phyloP scores from a whole-genome alignment of 176 grass and related monocot species.

The Saccharum officinarum region DNA sequence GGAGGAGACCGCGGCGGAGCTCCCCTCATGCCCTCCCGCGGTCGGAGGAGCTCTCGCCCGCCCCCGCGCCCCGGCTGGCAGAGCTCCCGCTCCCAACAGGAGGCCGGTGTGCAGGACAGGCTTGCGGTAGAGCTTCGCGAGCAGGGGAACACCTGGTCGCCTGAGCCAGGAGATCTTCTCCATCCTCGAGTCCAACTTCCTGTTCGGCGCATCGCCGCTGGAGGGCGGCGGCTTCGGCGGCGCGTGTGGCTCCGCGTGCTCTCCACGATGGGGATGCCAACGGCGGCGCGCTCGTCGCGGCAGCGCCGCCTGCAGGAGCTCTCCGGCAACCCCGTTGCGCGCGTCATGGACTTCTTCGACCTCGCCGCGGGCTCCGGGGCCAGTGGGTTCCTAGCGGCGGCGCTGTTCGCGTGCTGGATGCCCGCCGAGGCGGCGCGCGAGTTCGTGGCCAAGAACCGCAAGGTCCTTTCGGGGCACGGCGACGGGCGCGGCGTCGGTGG shows the following conservation, averaged over 20 bases:
- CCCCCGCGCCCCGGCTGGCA: no score
- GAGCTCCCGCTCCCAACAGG: no score
- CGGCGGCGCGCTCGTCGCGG: slow-evolving; percentile 33
- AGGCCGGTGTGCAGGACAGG: no score
- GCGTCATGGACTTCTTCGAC: slow-evolving; percentile 68
- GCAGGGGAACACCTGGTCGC: no score
- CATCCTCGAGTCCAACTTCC: slow-evolving; percentile 80
- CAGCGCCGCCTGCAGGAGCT: slow-evolving; percentile 56
- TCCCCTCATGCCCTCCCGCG: no score
- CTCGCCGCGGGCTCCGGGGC: slow-evolving; percentile 62
- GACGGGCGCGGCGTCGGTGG: no score
- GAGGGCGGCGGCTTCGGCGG: background rate
- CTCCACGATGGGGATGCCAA: no score
- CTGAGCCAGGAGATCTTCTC: slow-evolving; percentile 83
- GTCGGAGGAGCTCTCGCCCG: no score
- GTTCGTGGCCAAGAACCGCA: slow-evolving; percentile 49
- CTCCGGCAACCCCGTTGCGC: slow-evolving; percentile 39
- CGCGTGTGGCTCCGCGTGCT: no score
- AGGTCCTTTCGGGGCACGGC: no score
- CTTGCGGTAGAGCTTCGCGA: no score
- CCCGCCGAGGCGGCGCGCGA: slow-evolving; percentile 54
- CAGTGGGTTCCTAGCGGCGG: slow-evolving; percentile 58
- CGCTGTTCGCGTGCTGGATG: slow-evolving; percentile 61
- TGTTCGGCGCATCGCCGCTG: slow-evolving; percentile 36
- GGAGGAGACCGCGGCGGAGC: no score